These are phyloP conservation scores for Cladorrhinum samala DNA, from an alignment of 495 filamentous ascomycete species.

Conservation along the genomic window DNA sequence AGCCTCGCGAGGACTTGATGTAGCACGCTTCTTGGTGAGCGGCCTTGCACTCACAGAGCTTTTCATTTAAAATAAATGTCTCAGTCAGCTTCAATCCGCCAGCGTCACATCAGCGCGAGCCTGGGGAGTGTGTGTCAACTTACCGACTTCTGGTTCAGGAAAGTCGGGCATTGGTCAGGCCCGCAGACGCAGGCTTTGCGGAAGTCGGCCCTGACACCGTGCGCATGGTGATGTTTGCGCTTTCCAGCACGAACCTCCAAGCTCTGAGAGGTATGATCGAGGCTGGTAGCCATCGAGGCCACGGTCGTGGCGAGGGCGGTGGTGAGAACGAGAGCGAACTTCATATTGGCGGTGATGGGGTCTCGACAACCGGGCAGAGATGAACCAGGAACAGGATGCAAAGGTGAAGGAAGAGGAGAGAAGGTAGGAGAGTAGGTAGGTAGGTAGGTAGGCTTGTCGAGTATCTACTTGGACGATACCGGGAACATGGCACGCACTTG, in stretches of 20 bases:
- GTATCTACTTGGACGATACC: too few species aligned
- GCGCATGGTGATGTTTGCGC: slow-evolving; percentile 4
- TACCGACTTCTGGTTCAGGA: slow-evolving; percentile 13
- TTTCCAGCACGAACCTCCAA: slow-evolving; percentile 2
- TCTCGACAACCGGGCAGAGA: neutral
- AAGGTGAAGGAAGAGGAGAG: neutral
- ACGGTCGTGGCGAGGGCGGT: neutral
- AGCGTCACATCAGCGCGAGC: neutral
- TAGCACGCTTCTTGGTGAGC: slow-evolving; percentile 11
- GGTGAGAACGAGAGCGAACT: neutral
- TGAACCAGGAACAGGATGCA: neutral
- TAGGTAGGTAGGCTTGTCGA: too few species aligned
- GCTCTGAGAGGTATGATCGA: neutral
- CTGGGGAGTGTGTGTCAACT: neutral
- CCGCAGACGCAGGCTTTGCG: slow-evolving; percentile 10
- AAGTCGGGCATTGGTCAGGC: slow-evolving; percentile 10
- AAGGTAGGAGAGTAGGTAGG: neutral
- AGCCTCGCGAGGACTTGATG: slow-evolving; percentile 11
- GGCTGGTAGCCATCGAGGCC: neutral
- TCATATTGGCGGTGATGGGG: neutral
- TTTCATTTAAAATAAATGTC: neutral
- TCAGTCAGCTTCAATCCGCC: neutral
- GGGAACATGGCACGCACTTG: too few species aligned
- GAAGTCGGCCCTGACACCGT: slow-evolving; percentile 10
- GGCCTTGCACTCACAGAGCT: slow-evolving; percentile 16